Conservation (phyloP, 177 flowering plant genomes). For the Telopea speciosissima region DNA sequence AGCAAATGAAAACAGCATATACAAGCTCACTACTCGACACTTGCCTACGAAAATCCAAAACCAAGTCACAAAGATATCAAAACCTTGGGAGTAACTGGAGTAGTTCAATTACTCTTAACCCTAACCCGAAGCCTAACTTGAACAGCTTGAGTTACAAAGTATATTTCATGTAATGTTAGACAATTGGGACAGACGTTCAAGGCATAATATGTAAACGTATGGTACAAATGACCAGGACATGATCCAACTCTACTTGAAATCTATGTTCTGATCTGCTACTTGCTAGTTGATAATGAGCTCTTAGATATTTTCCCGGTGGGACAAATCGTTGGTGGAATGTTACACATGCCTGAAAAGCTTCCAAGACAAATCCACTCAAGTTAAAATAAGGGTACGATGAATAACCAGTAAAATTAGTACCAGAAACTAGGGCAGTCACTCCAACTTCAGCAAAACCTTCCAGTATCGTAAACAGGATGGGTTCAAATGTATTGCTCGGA, state of each 20-base stretch:
- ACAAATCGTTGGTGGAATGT: background rate
- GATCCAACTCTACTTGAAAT: background rate
- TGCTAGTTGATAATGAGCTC: background rate
- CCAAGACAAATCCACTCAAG: background rate
- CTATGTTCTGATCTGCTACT: background rate
- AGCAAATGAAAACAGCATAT: too few relatives aligned
- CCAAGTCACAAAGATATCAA: too few relatives aligned
- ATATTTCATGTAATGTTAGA: background rate
- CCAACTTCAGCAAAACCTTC: constrained; percentile 53
- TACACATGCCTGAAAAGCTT: background rate
- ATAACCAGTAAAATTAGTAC: background rate
- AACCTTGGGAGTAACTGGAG: too few relatives aligned
- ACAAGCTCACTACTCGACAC: too few relatives aligned
- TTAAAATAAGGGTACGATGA: background rate
- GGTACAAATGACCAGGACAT: background rate
- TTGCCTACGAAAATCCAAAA: too few relatives aligned
- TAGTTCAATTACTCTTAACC: background rate
- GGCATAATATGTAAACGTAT: background rate
- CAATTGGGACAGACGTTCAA: background rate
- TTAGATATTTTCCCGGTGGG: background rate
- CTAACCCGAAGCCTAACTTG: too few relatives aligned
- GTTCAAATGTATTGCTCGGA: constrained; percentile 78
- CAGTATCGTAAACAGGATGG: constrained; percentile 86
- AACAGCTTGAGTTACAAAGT: background rate
- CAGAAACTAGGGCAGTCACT: constrained; percentile 6